Percentiles rank a stretch among this genome's conserved stretches.
Evolutionary conservation across 805 yeast species (phyloP).

Genomic region (Grigorovia humatica): DNA sequence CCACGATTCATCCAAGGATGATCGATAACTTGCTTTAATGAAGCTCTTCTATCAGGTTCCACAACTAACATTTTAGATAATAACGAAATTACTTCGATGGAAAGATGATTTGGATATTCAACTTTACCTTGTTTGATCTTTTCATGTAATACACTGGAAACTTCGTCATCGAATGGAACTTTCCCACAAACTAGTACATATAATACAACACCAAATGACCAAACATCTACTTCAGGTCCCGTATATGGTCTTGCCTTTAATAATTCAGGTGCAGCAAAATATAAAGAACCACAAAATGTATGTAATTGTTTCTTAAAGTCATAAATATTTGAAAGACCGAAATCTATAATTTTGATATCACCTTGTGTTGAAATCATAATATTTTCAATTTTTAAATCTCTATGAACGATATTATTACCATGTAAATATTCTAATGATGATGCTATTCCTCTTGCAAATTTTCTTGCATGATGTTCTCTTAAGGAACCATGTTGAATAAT

Average conservation of each 20-base stretch:
- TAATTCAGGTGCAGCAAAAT: constrained; percentile 97
- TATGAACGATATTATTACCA: constrained; percentile 87
- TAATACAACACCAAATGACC: constrained; percentile 96
- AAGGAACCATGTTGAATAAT: constrained; percentile 92
- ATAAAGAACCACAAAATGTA: constrained; percentile 94
- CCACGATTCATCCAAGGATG: constrained; percentile 97
- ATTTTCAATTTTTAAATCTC: constrained; percentile 93
- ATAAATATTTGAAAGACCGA: constrained; percentile 85
- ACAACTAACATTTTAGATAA: constrained; percentile 87
- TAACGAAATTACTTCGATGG: constrained; percentile 70
- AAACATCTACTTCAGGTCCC: constrained; percentile 96
- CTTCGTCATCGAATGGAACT: constrained; percentile 95
- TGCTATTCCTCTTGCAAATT: constrained; percentile 89
- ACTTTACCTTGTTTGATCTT: constrained; percentile 88
- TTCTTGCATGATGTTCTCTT: constrained; percentile 87
- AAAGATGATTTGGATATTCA: constrained; percentile 77
- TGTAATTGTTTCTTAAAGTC: constrained; percentile 61
- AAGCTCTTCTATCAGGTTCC: constrained; percentile 71
- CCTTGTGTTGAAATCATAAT: constrained; percentile 90
- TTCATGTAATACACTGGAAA: constrained; percentile 83
- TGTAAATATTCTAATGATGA: constrained; percentile 92
- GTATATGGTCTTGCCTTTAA: constrained; percentile 83
- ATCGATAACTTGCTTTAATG: constrained; percentile 62
- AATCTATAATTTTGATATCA: constrained; percentile 90
- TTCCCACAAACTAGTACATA: constrained; percentile 95